Percentiles rank a stretch among this genome's conserved stretches.
phyloP scores from a whole-genome alignment of 352 stramenopile genomes.

The Phytophthora nicotianae region DNA sequence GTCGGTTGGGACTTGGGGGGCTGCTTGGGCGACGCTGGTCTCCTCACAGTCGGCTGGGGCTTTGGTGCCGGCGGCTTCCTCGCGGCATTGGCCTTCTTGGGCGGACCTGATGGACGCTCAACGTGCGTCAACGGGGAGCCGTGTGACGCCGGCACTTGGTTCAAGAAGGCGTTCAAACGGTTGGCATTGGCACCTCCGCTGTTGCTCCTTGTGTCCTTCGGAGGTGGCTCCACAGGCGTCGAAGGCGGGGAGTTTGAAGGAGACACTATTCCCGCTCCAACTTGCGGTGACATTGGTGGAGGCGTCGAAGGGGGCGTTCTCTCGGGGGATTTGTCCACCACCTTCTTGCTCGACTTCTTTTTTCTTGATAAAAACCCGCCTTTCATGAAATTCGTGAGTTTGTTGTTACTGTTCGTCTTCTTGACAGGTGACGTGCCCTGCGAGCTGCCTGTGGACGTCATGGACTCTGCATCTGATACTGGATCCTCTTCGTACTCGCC shows the following conservation, averaged over 20 bases:
- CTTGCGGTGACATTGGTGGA: constrained; percentile 55
- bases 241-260: constrained; percentile 32
- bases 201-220: constrained; percentile 44
- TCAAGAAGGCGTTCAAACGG: constrained; percentile 79
- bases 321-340: constrained; percentile 40
- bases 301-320: constrained; percentile 70
- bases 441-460: constrained; percentile 69
- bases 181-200: constrained; percentile 59
- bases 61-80: constrained; percentile 44
- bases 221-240: constrained; percentile 27
- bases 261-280: constrained; percentile 37
- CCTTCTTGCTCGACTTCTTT: constrained; percentile 56
- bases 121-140: constrained; percentile 65
- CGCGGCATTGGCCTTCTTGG: constrained; percentile 47
- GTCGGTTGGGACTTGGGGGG: constrained; percentile 26
- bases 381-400: constrained; percentile 84
- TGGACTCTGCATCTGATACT: constrained; percentile 72
- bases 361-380: constrained; percentile 75
- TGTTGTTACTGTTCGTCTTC: constrained; percentile 69
- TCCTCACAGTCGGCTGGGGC: constrained; percentile 22
- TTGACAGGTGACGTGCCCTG: constrained; percentile 61
- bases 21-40: constrained; percentile 32
- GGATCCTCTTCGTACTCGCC: constrained; percentile 64
- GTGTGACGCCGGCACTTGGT: constrained; percentile 65
- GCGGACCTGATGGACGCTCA: constrained; percentile 58